A percentile compares a stretch with the other conserved stretches of the same genome.
These are phyloP conservation scores for Diaporthe ampelina DNA, from an alignment of 2,329 filamentous ascomycete genomes.

Conservation along the genomic window DNA sequence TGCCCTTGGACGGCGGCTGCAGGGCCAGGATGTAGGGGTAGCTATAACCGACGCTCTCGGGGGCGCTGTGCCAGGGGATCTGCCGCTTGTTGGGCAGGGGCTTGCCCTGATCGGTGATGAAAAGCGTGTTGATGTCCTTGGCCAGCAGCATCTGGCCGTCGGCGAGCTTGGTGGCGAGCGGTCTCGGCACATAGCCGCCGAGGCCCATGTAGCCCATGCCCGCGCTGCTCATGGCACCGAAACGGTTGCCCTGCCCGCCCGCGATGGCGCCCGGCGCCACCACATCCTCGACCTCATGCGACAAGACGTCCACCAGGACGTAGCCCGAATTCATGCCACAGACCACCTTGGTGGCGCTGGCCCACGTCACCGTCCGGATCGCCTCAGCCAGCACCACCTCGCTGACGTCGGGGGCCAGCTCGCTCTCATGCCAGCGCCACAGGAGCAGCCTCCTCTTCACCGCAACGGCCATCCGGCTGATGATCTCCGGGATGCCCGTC, in stretches of 20 bases:
- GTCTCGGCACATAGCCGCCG: constrained; percentile 91
- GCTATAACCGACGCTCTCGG: constrained; percentile 93
- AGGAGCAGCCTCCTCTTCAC: constrained; percentile 91
- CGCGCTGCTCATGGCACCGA: constrained; percentile 85
- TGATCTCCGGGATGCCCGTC: constrained; percentile 92
- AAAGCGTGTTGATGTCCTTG: constrained; percentile 97
- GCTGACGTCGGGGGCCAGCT: constrained; percentile 76
- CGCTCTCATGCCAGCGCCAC: constrained; percentile 98
- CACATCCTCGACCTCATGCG: constrained; percentile 81
- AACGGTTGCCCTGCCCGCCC: constrained; percentile 78
- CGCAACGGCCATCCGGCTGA: constrained; percentile 90
- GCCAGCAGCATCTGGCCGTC: constrained; percentile 92
- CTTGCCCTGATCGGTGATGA: constrained; percentile 87
- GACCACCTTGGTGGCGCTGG: constrained; percentile 86
- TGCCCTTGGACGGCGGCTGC: constrained; percentile 85
- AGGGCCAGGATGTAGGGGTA: constrained; percentile 95
- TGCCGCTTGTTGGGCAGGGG: constrained; percentile 82
- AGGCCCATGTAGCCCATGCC: constrained; percentile 98
- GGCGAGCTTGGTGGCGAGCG: constrained; percentile 84
- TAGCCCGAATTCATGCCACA: constrained; percentile 94
- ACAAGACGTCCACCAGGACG: constrained; percentile 87
- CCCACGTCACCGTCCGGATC: constrained; percentile 92
- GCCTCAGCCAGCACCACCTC: constrained; percentile 87
- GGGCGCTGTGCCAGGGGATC: constrained; percentile 91
- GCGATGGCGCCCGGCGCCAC: constrained; percentile 81